A percentile compares a stretch with the other conserved stretches of the same genome.
These are phyloP conservation scores for Moricandia moricandioides DNA, from an alignment of 345 rosid genomes.

Conservation along the genomic window DNA sequence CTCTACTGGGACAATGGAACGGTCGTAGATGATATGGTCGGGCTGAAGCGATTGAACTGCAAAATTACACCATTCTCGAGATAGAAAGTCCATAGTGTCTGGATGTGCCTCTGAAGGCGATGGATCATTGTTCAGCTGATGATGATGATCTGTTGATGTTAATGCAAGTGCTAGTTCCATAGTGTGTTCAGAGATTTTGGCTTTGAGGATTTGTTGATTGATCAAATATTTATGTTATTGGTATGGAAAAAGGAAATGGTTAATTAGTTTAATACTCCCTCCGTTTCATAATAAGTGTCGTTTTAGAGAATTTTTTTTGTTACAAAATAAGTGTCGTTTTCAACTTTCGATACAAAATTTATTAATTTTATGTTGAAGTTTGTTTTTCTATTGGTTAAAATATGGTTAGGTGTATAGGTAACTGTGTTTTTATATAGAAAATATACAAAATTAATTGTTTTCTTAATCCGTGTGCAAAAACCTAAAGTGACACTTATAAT, in stretches of 20 bases:
- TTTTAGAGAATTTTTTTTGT: no score
- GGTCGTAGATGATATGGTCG: constrained; percentile 35
- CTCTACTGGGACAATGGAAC: constrained; percentile 49
- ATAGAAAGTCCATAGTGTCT: constrained; percentile 91
- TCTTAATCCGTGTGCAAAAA: no score
- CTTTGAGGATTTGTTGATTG: constrained; percentile 25
- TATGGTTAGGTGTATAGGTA: no score
- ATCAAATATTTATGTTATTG: constrained; percentile 28
- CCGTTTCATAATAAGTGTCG: no score
- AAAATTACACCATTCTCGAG: constrained; percentile 82
- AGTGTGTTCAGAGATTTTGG: constrained; percentile 2
- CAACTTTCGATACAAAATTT: no score
- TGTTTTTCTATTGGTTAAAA: no score
- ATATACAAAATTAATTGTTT: no score
- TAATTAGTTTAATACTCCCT: constrained; percentile 5
- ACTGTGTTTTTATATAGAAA: no score
- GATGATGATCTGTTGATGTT: constrained; percentile 12
- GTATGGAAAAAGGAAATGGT: constrained; percentile 14
- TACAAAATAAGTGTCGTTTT: no score
- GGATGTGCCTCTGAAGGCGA: constrained; percentile 87
- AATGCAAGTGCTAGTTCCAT: constrained; percentile 26
- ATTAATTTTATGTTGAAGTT: no score
- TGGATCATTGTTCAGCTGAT: constrained; percentile 26
- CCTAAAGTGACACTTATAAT: no score
- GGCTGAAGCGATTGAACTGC: constrained; percentile 83